These are phyloP conservation scores for Ustilago shanxiensis DNA, from an alignment of 1,284 basidiomycete species.

Conservation along the genomic window DNA sequence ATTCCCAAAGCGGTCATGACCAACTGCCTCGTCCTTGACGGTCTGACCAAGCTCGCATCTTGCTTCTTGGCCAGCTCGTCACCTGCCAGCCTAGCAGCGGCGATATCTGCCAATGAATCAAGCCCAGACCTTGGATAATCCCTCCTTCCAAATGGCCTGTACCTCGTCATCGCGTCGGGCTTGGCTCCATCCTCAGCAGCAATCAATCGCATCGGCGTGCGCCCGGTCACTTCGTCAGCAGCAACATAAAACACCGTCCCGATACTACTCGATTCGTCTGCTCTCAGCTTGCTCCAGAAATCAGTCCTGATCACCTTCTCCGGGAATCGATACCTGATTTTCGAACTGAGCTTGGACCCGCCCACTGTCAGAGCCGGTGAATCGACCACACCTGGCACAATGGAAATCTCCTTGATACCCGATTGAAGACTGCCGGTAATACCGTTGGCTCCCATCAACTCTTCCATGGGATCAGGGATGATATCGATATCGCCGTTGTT, in stretches of 20 bases:
- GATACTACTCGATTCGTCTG: constrained; percentile 37
- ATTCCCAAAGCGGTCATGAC: constrained; percentile 41
- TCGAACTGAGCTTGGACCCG: constrained; percentile 71
- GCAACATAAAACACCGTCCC: constrained; percentile 49
- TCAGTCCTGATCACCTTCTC: constrained; percentile 91
- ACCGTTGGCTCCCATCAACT: constrained; percentile 59
- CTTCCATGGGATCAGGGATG: constrained; percentile 75
- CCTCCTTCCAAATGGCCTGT: constrained; percentile 43
- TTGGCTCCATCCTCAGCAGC: constrained; percentile 18
- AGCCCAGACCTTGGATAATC: constrained; percentile 36
- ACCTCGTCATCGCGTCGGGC: constrained; percentile 20
- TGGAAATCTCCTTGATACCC: constrained; percentile 71
- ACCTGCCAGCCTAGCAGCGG: constrained; percentile 26
- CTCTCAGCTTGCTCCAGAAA: constrained; percentile 79
- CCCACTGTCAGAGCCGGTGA: constrained; percentile 21
- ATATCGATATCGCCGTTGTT: constrained; percentile 94
- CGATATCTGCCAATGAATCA: constrained; percentile 49
- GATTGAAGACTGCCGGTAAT: constrained; percentile 25
- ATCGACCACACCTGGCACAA: constrained; percentile 55
- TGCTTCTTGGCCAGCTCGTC: constrained; percentile 16
- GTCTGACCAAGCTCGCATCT: constrained; percentile 17
- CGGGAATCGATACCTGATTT: constrained; percentile 88
- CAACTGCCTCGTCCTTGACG: constrained; percentile 40
- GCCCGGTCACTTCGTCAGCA: constrained; percentile 27
- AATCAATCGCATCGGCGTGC: constrained; percentile 20